Evolutionary conservation across 1,284 basidiomycete genomes (phyloP).

Genomic region (Puccinia horiana): DNA sequence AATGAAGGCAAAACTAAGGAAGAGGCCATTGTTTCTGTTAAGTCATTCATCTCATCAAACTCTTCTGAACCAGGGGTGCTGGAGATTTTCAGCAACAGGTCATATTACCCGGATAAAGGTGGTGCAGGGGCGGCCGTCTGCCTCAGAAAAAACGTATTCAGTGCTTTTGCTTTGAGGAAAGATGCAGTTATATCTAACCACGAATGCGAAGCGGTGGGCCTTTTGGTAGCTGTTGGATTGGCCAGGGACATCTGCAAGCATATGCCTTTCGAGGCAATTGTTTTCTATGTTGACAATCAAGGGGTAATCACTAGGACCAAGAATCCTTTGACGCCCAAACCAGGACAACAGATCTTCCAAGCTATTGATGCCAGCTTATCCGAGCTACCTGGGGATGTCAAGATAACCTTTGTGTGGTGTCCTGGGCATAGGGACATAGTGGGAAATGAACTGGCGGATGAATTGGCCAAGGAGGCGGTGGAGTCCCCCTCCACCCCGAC

Average conservation of each 20-base stretch:
- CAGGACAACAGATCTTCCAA: neutral
- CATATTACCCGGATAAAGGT: neutral
- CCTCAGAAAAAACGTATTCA: neutral
- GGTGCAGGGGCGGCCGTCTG: neutral
- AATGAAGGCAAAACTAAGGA: neutral
- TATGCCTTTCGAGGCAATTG: neutral
- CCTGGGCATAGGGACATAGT: too few species aligned
- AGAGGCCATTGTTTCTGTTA: neutral
- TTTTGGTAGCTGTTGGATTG: neutral
- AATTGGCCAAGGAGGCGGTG: too few species aligned
- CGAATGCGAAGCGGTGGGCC: neutral
- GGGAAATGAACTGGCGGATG: too few species aligned
- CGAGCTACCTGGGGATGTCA: neutral
- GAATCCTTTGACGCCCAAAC: neutral
- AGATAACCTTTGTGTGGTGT: conserved; percentile 2
- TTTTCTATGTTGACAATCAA: neutral
- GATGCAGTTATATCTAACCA: neutral
- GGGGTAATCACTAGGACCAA: neutral
- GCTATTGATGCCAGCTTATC: too few species aligned
- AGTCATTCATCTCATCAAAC: too few species aligned
- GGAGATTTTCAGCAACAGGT: neutral
- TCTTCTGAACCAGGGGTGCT: too few species aligned
- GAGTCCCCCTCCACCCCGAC: too few species aligned
- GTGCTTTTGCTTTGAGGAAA: neutral
- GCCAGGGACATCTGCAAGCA: neutral